Base-by-base conservation (phyloP, 2,329 filamentous ascomycete genomes). In the Aspergillus ochraceus region DNA sequence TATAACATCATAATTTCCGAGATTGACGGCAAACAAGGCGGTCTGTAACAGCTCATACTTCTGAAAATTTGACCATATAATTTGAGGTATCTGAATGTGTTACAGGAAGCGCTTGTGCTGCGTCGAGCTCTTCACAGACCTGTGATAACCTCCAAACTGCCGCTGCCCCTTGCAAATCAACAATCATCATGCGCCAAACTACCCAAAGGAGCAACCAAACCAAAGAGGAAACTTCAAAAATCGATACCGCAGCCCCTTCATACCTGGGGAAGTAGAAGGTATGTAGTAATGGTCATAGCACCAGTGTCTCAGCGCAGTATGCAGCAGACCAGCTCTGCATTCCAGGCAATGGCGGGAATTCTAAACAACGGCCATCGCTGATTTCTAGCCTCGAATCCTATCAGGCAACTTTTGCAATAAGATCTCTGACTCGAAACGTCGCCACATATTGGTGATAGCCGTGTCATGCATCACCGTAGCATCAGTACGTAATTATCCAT, bases 111-210 rank as follows among this genome's bases (percentile, higher is more conserved):
- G 6, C 36, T 42, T 42, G 36, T 42, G 36, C 36, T 17, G 36
- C 17, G 17, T n/a, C 36, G 4, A 14, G 3, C 36, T 36, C 32
- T 10, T 36, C 32, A 6, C 32, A 36, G 32, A 36, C 36, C n/a
- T 17, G 14, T 42, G 36, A 42, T 42, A 47, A 47, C 30, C 29
- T 6, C 14, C 8, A 36, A 36, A 36, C 32, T 36, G 32, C 32
- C 11, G 11, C 24, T 45, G 22, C 52, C 59, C 59, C 59, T 61
- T 61, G 56, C 56, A 59, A 56, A 45, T 29, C 39, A 55, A 54
- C 26, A 60, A 17, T 32, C 47, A 49, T 24, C 45, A 24, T 19
- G 20, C 45, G 45, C 22, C 4, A 14, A 47, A 24, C 20, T 5
- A 14, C 12, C 20, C 19, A 24, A 10, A 47, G 6, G 3, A 47